These are phyloP conservation scores for Erigeron canadensis DNA, from an alignment of 129 eudicot species.

Conservation along the genomic window DNA sequence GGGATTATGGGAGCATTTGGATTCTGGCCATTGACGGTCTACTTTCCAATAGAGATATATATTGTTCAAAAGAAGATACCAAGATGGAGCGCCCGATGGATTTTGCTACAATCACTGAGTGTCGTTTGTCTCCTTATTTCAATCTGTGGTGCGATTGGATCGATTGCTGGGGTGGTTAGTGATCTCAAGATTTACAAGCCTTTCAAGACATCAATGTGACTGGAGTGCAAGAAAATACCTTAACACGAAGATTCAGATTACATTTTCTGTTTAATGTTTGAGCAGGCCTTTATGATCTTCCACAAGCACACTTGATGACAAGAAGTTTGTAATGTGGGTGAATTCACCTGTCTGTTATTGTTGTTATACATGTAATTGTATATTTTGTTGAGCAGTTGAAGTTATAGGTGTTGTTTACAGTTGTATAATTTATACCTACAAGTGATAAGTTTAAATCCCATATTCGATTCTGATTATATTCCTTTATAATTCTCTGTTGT, in stretches of 20 bases:
- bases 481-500: constrained; percentile 42
- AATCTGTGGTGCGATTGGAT: constrained; percentile 70
- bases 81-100: constrained; percentile 82
- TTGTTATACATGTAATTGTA: too few species aligned
- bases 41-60: constrained; percentile 86
- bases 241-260: not conserved
- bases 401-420: too few species aligned
- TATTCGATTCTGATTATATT: too few species aligned
- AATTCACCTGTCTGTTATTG: too few species aligned
- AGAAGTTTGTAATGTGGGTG: too few species aligned
- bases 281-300: too few species aligned
- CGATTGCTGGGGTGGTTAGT: constrained; percentile 69
- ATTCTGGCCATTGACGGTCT: constrained; percentile 78
- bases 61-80: constrained; percentile 63
- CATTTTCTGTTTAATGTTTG: too few species aligned
- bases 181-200: constrained; percentile 60
- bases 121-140: constrained; percentile 59
- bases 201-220: constrained; percentile 27
- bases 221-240: not conserved
- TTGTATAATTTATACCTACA: too few species aligned
- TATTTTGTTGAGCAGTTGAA: too few species aligned
- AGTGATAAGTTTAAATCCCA: too few species aligned
- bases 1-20: constrained; percentile 80
- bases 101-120: constrained; percentile 62
- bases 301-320: too few species aligned